Base-by-base conservation (phyloP, 2,329 filamentous ascomycete species). In the Colletotrichum falcatum region DNA sequence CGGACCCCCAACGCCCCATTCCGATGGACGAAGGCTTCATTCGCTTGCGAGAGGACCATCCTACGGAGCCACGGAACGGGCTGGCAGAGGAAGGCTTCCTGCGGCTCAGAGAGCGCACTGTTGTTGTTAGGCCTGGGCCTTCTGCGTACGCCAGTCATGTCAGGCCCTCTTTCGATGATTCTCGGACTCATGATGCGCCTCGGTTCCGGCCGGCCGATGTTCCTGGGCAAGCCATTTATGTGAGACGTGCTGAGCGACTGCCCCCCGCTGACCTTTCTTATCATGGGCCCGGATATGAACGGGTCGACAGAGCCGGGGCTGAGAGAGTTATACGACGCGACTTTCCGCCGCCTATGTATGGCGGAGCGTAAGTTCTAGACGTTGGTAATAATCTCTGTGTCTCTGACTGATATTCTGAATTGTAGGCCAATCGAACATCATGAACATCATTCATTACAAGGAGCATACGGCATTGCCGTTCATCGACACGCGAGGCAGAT, bases 381-480 rank as follows among this genome's bases (percentile, higher is more conserved):
- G 12, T 23, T 18, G 7, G 26, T 12, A 11, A 20, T 39, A 7
- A 11, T 4, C 23, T 46, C 16, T 28, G n/a, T 35, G 39, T n/a
- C 20, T n/a, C 28, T n/a, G 18, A 33, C 63, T 63, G 51, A 63
- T 46, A 33, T 20, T 23, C 3, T 6, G 7, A 23, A 33, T 3
- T 14, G n/a, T n/a, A 66, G 66, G 56, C 53, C 33, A 26, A 20
- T 28, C 8, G 42, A 62, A 20, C 69, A 39, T 23, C 30, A 58
- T 44, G 26, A 56, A 77, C 74, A 65, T 69, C 61, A 71, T 62
- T 73, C 73, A 23, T 53, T 61, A 7, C 73, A 76, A 20, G 68
- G 53, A 54, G 30, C 59, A 18, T 68, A 71, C 35, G 65, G 59
- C n/a, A 42, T 55, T 28, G 58, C 68, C 3, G 64, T 68, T 26